Conservation (phyloP, 768 basidiomycete genomes). For the Serendipita sp. region DNA sequence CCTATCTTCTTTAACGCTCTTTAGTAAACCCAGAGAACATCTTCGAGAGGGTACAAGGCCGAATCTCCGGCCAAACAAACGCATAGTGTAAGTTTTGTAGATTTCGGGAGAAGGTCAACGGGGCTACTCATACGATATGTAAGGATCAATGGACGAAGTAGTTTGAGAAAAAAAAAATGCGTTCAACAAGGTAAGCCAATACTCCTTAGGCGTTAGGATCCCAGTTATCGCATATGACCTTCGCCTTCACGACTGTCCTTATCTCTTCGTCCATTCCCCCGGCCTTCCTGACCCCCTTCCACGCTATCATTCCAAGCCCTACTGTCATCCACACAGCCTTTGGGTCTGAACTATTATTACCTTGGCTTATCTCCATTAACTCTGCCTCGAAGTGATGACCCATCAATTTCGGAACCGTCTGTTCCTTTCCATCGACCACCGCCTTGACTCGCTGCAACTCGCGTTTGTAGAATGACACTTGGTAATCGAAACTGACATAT, state of each 20-base stretch:
- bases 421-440: background rate
- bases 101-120: constrained; percentile 59
- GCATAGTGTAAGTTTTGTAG: too few relatives aligned
- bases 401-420: background rate
- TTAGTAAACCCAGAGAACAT: too few relatives aligned
- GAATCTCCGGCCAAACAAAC: constrained; percentile 82
- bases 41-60: constrained; percentile 85
- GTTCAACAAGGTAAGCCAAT: too few relatives aligned
- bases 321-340: background rate
- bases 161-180: constrained; percentile 77
- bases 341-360: background rate
- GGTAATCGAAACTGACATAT: constrained; percentile 1
- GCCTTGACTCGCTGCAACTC: background rate
- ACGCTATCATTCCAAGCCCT: background rate
- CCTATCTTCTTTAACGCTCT: too few relatives aligned
- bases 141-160: too few relatives aligned
- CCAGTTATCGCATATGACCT: constrained; percentile 2
- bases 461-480: background rate
- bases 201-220: background rate
- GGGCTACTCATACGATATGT: too few relatives aligned
- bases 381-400: background rate
- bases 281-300: background rate
- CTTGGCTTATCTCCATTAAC: background rate
- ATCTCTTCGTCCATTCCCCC: background rate
- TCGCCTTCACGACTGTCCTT: background rate